Base-by-base conservation (phyloP, 2,329 filamentous ascomycete species). In the Cercospora canescens region DNA sequence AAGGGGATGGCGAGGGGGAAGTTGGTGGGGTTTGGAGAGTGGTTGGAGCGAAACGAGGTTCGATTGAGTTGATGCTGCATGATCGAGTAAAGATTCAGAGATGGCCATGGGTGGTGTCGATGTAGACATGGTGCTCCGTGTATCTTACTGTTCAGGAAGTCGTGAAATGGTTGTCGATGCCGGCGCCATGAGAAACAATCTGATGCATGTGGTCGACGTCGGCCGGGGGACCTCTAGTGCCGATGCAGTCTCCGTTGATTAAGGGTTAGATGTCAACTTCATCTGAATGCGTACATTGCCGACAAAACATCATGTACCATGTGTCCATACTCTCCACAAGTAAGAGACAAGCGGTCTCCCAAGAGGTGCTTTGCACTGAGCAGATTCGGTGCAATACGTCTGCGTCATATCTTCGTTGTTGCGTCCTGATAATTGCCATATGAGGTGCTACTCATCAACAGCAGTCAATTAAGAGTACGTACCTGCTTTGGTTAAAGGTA, bases 21-120 rank as follows among this genome's bases (percentile, higher is more conserved):
- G 61, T 59, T 79, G 52, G 74, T 75, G n/a, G 77, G 72, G 12
- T 74, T 81, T 48, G 77, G 79, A 62, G 78, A 80, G 73, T 81
- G 70, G 62, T 71, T 80, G 30, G 63, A 72, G 69, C 1, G 24
- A 2, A 9, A 52, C 6, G 45, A 52, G 26, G 28, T 28, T 28
- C 12, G 26, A 14, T 14, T 52, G 24, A 9, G 3, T n/a, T 50
- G 45, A 50, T 1, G 12, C 16, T 4, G 3, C 14, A 16, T 16
- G 14, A 3, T 50, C 28, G 24, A 5, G 11, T 5, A 6, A 5
- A 12, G 39, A 12, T 3, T 12, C 1, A 12, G 6, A 2, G 39
- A 45, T 12, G 2, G n/a, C n/a, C n/a, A n/a, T n/a, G n/a, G n/a
- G n/a, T n/a, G n/a, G n/a, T n/a, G n/a, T n/a, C n/a, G n/a, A n/a